A percentile compares a stretch with the other conserved stretches of the same genome.
Conservation (phyloP, 176 grass and related monocot genomes). For the Bromus sterilis region DNA sequence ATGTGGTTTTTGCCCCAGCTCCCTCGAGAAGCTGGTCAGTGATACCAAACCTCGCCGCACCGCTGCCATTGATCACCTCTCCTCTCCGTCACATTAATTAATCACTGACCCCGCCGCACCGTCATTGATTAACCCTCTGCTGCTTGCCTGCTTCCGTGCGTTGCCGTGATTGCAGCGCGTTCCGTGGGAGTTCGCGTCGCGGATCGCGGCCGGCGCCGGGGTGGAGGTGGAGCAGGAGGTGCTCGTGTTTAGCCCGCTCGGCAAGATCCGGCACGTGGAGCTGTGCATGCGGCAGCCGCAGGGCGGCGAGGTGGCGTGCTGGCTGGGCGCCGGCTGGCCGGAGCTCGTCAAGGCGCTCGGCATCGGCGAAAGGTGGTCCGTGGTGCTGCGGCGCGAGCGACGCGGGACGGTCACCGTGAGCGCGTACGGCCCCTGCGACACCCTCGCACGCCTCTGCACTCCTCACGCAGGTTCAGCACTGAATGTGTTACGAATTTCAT, state of each 20-base stretch:
- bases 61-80: background rate
- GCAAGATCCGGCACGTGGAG: constrained; percentile 30
- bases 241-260: constrained; percentile 20
- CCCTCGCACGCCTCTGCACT: background rate
- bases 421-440: constrained; percentile 27
- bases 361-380: background rate
- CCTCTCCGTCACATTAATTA: background rate
- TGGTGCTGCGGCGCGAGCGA: constrained; percentile 21
- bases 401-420: constrained; percentile 8
- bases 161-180: background rate
- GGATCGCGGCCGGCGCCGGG: background rate
- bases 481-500: background rate
- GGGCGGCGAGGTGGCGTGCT: background rate
- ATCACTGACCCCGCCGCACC: background rate
- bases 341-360: constrained; percentile 21
- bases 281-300: background rate
- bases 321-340: constrained; percentile 16
- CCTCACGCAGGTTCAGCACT: background rate
- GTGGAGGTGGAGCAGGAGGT: background rate
- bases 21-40: constrained; percentile 15
- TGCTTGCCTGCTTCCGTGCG: background rate
- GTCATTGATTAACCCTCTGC: no score
- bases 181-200: constrained; percentile 10
- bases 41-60: background rate
- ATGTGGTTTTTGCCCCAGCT: no score